Conservation (phyloP, 306 rosid genomes). For the Malus sieversii region DNA sequence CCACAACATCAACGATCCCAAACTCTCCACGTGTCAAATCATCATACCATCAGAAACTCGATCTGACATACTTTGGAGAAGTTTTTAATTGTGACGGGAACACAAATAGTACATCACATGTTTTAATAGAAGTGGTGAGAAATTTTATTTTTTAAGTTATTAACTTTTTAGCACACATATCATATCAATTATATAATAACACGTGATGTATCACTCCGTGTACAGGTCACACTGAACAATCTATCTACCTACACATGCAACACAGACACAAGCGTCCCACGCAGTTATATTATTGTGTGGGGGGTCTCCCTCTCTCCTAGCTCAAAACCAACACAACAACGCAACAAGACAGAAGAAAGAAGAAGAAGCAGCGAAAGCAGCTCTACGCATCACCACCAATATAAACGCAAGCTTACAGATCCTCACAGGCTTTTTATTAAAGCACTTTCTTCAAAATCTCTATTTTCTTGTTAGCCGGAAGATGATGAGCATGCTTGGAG, state of each 20-base stretch:
- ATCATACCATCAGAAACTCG: slow-evolving; percentile 14
- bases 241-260: slow-evolving; percentile 32
- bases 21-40: slow-evolving; percentile 24
- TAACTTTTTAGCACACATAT: too few species aligned
- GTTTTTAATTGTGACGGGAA: too few species aligned
- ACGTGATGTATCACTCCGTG: too few species aligned
- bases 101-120: too few species aligned
- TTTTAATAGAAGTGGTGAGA: too few species aligned
- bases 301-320: slow-evolving; percentile 31
- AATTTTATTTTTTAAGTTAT: too few species aligned
- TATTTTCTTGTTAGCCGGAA: slow-evolving; percentile 22
- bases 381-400: background rate
- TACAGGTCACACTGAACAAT: too few species aligned
- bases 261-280: slow-evolving; percentile 50
- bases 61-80: slow-evolving; percentile 10
- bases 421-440: background rate
- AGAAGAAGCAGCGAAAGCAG: slow-evolving; percentile 16
- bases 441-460: background rate
- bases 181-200: too few species aligned
- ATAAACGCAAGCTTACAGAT: background rate
- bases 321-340: slow-evolving; percentile 36
- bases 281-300: slow-evolving; percentile 53
- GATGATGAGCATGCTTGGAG: slow-evolving; percentile 34
- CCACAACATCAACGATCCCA: slow-evolving; percentile 14
- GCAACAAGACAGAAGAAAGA: slow-evolving; percentile 10